phyloP scores from a whole-genome alignment of 108 stramenopile species.

The Cyclotella choctawhatcheeana region DNA sequence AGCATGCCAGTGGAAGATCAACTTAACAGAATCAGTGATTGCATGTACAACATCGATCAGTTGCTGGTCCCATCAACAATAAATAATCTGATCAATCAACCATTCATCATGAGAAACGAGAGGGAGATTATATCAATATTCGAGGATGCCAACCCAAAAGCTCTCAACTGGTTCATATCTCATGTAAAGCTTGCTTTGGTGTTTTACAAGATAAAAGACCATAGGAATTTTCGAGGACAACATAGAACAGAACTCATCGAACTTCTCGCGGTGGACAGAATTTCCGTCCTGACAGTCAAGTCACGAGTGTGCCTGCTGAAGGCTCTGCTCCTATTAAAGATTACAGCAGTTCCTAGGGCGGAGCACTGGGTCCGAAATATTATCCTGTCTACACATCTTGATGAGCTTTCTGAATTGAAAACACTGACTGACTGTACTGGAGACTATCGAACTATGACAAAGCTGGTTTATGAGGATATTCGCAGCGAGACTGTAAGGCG shows the following conservation, averaged over 20 bases:
- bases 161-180: slow-evolving; percentile 92
- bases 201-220: slow-evolving; percentile 98
- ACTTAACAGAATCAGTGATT: slow-evolving; percentile 70
- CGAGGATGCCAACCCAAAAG: slow-evolving; percentile 89
- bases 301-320: slow-evolving; percentile 81
- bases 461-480: slow-evolving; percentile 96
- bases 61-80: slow-evolving; percentile 88
- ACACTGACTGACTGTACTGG: slow-evolving; percentile 94
- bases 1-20: slow-evolving; percentile 75
- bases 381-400: slow-evolving; percentile 87
- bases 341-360: slow-evolving; percentile 83
- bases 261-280: slow-evolving; percentile 83
- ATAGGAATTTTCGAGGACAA: slow-evolving; percentile 80
- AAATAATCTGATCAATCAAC: slow-evolving; percentile 89
- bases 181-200: slow-evolving; percentile 91
- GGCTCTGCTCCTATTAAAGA: slow-evolving; percentile 82
- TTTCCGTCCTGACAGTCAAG: slow-evolving; percentile 76
- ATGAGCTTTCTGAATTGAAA: slow-evolving; percentile 94
- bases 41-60: slow-evolving; percentile 88
- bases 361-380: slow-evolving; percentile 96
- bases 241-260: slow-evolving; percentile 90
- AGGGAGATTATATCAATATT: slow-evolving; percentile 92
- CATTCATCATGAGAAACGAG: slow-evolving; percentile 87
- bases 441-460: slow-evolving; percentile 92
- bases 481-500: slow-evolving; percentile 83